These are phyloP conservation scores for Telopea speciosissima DNA, from an alignment of 177 flowering plant genomes.

Conservation along the genomic window DNA sequence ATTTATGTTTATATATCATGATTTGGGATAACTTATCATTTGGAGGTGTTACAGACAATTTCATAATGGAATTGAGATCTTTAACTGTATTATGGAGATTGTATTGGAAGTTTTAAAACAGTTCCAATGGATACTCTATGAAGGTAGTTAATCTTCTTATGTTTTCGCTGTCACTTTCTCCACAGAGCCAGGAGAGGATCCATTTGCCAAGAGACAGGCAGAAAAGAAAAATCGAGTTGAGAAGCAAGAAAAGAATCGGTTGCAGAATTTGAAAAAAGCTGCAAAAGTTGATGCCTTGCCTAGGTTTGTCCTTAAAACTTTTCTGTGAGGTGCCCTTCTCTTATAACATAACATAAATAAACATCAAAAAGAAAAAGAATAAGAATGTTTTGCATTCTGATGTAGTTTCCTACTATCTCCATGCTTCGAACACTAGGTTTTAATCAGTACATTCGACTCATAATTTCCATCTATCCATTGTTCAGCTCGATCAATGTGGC, in stretches of 20 bases:
- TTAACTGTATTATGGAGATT: neutral
- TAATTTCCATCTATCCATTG: too few relatives aligned
- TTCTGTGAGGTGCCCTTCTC: too few relatives aligned
- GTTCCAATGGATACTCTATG: neutral
- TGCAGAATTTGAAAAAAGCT: constrained; percentile 74
- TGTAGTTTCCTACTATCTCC: too few relatives aligned
- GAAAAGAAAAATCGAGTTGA: constrained; percentile 70
- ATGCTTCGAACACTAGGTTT: too few relatives aligned
- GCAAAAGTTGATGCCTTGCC: constrained; percentile 81
- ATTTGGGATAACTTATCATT: neutral
- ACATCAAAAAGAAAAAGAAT: too few relatives aligned
- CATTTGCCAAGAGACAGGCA: constrained; percentile 60
- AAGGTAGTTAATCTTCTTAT: neutral
- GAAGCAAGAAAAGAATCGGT: constrained; percentile 76
- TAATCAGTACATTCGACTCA: too few relatives aligned
- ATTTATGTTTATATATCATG: neutral
- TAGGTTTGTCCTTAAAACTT: constrained; percentile 46
- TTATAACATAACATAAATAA: neutral
- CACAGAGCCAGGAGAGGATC: constrained; percentile 80
- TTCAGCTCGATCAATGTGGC: too few relatives aligned
- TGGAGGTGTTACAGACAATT: neutral
- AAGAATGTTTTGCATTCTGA: neutral
- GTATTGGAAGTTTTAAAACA: neutral
- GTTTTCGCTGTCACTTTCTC: constrained; percentile 2
- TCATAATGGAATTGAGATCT: neutral